Evolutionary conservation across 495 filamentous ascomycete species (phyloP).

Genomic region (Pseudoneurospora amorphoporcata): DNA sequence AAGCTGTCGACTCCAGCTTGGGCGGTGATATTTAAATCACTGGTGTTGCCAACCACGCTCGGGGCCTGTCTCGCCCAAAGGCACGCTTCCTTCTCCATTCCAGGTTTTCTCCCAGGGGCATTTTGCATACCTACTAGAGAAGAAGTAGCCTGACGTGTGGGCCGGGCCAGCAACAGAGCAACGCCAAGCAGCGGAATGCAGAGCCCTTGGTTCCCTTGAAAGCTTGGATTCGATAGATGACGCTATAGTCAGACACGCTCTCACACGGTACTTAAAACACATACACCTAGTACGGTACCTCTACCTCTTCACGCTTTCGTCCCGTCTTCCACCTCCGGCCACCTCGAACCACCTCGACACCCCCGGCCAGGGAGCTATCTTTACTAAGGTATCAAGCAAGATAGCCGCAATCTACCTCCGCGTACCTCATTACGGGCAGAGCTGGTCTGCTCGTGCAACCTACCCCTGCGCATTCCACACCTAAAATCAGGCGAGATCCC

Average conservation of each 20-base stretch:
- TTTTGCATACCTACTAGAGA: neutral
- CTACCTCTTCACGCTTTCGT: neutral
- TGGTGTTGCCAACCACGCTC: neutral
- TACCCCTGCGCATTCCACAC: slow-evolving; percentile 1
- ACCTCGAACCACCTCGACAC: neutral
- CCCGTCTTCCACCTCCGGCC: neutral
- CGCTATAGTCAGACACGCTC: neutral
- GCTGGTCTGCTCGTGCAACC: neutral
- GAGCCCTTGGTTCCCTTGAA: neutral
- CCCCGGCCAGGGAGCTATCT: neutral
- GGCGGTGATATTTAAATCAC: neutral
- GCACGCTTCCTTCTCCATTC: neutral
- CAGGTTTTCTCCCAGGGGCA: neutral
- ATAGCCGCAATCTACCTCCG: neutral
- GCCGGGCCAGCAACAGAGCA: neutral
- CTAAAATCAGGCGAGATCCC: slow-evolving; percentile 3
- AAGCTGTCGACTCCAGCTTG: neutral
- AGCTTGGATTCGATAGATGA: neutral
- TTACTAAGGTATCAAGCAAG: neutral
- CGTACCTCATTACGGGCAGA: neutral
- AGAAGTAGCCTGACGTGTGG: neutral
- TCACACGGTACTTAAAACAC: neutral
- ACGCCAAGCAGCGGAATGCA: neutral
- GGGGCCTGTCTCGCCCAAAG: neutral
- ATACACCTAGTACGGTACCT: neutral